Evolutionary conservation across 202 grass and related monocot species (phyloP), one percentile per base, ranked within the genome.

Genomic region (Tripidium arundinaceum): DNA sequence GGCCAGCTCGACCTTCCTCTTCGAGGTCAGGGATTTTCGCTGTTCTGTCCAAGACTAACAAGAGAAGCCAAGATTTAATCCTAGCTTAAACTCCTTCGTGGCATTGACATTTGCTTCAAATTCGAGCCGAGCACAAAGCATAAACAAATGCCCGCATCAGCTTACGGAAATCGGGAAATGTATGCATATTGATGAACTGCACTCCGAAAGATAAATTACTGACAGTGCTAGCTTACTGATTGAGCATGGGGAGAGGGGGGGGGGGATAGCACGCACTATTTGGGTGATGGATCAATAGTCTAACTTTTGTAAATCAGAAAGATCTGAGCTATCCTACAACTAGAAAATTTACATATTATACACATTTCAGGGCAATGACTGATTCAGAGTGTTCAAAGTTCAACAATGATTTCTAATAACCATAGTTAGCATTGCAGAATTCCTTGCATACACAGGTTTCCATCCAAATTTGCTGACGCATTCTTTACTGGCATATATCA

Each of bases 21-120:
- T 90, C 22, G 89, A 83, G n/a, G 85, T 92, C 18, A 92, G 40
- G 78, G 71, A 94, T 78, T 90, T 94, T 11, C 69, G 80, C 19
- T 94, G 91, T 64, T 97, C 94, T 74, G 75, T 90, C 94, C 89
- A 97, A 67, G 94, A 90, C 94, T 97, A 60, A 62, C 57, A 65
- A 86, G 67, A 79, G 79, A 65, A 79, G 42, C 62, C 75, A 81
- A 81, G 46, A 4, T 59, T 80, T 75, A 72, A 5, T 36, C 34
- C 34, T 36, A 36, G 4, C 0, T 36, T 36, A 2, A 4, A 4
- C 34, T 36, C 11, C 61, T 62, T 16, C 8, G 1, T 57, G 13
- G 25, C 19, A 78, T 52, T 11, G 39, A 10, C 2, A 37, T 57
- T 31, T 42, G 4, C 47, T 58, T 74, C 19, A 67, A 57, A 68